A percentile compares a stretch with the other conserved stretches of the same genome.
phyloP scores from a whole-genome alignment of 768 basidiomycete genomes.

The Steccherinum ochraceum region DNA sequence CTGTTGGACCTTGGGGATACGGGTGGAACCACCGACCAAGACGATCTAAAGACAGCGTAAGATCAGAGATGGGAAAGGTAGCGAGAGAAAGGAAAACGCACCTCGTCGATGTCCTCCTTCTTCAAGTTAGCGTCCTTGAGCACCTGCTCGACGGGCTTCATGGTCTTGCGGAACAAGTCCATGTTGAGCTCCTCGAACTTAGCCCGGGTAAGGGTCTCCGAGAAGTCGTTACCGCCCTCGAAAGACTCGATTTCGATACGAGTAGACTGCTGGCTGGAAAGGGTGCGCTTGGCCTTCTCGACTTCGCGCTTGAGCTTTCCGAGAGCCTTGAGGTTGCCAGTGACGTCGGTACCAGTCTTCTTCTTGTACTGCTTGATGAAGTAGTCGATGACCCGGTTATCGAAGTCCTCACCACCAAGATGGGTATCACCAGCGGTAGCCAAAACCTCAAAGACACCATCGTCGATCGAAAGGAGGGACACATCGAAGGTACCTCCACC shows the following conservation, averaged over 20 bases:
- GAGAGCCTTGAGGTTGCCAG: conserved; percentile 54
- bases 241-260: conserved; percentile 95
- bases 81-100: conserved; percentile 22
- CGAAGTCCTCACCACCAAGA: conserved; percentile 42
- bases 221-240: conserved; percentile 94
- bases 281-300: conserved; percentile 68
- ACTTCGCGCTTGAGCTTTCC: conserved; percentile 65
- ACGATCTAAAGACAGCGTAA: conserved; percentile 48
- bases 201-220: conserved; percentile 94
- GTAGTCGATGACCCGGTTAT: conserved; percentile 68
- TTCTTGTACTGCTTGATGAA: conserved; percentile 62
- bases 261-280: conserved; percentile 86
- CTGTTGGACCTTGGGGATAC: conserved; percentile 99
- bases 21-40: conserved; percentile 95
- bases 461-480: conserved; percentile 52
- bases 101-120: conserved; percentile 95
- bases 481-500: conserved; percentile 59
- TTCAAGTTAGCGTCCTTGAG: conserved; percentile 96
- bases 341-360: conserved; percentile 58
- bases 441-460: conserved; percentile 53
- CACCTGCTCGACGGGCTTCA: conserved; percentile 99
- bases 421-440: conserved; percentile 61
- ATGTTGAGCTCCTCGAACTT: conserved; percentile 99
- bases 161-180: conserved; percentile 98
- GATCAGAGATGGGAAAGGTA: conserved; percentile 1